Evolutionary conservation across 495 filamentous ascomycete genomes (phyloP), one percentile per base, ranked within the genome.

Genomic region (Chaetomium fimeti): DNA sequence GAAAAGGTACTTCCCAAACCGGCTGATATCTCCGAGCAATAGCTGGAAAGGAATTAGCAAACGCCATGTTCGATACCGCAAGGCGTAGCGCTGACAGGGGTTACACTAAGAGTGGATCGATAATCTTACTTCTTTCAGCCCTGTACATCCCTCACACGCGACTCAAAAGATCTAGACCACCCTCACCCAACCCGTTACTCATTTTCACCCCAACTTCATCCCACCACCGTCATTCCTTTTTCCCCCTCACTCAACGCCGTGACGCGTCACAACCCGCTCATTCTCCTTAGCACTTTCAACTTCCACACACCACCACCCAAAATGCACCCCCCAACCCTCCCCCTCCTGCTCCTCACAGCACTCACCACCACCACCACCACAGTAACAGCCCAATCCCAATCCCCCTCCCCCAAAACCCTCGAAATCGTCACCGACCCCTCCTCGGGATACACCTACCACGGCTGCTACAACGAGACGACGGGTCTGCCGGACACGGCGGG

Each of bases 381-480:
- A 47, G 16, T 49, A 28, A 8, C 60, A 43, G 2, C 11, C 40
- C 5, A 40, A 6, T 13, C 38, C 38, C 8, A 13, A 5, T 43
- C 40, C 40, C 13, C 40, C 40, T 2, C 40, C 40, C 38, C 38
- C 29, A 3, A 32, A 32, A 36, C 32, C 40, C 8, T 29, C 1
- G 16, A 43, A 24, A 65, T 68, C 53, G 55, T 45, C 57, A 49
- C 5, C 27, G 15, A 5, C 40, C 62, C 20, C 47, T 15, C 60
- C 2, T 29, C 48, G 40, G 62, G 67, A 2, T 80, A 77, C 68
- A 57, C 25, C 22, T 83, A 56, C 53, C 32, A 65, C 3, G 82
- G 82, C n/a, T 84, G 82, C 71, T 82, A 72, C 64, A 80, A 81
- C 57, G 81, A 84, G 67, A 80, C 79, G 15, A 76, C 73, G 2